Evolutionary conservation across 169 alveolate species (phyloP).

Genomic region (Eimeria brunetti): DNA sequence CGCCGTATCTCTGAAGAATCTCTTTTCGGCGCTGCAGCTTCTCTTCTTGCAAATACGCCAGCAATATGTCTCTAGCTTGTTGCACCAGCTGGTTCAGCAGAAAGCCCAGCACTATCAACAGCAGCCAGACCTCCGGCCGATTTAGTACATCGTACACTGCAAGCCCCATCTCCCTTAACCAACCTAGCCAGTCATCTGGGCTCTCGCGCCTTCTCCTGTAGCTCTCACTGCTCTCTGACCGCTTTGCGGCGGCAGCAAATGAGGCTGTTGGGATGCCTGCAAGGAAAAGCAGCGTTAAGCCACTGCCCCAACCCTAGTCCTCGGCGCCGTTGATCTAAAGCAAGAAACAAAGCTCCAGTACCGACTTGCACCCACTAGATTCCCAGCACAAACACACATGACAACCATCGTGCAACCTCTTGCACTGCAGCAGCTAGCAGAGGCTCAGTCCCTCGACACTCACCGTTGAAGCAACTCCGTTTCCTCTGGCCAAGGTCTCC

Average conservation of each 20-base stretch:
- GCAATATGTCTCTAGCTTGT: conserved; percentile 22
- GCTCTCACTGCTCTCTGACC: background rate
- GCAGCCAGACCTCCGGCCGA: conserved; percentile 71
- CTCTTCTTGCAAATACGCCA: conserved; percentile 1
- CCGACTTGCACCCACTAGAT: background rate
- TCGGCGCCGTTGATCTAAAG: background rate
- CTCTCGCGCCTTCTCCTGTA: background rate
- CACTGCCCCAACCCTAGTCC: background rate
- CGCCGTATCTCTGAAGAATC: conserved; percentile 29
- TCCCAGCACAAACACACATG: background rate
- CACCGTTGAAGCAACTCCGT: conserved; percentile 32
- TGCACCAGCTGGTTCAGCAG: conserved; percentile 47
- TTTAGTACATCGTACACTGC: background rate
- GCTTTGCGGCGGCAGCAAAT: conserved; percentile 41
- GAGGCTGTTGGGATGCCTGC: conserved; percentile 54
- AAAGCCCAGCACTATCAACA: conserved; percentile 24
- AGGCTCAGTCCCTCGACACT: background rate
- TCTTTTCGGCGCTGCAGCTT: conserved; percentile 35
- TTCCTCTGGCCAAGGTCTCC: background rate
- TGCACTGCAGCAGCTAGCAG: background rate
- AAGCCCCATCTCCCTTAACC: conserved; percentile 1
- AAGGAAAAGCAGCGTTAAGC: background rate
- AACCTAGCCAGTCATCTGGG: background rate
- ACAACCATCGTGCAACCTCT: background rate
- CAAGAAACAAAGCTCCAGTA: background rate